Evolutionary conservation across 2,329 filamentous ascomycete genomes (phyloP), one percentile per base, ranked within the genome.

Genomic region (Microdochium bolleyi): DNA sequence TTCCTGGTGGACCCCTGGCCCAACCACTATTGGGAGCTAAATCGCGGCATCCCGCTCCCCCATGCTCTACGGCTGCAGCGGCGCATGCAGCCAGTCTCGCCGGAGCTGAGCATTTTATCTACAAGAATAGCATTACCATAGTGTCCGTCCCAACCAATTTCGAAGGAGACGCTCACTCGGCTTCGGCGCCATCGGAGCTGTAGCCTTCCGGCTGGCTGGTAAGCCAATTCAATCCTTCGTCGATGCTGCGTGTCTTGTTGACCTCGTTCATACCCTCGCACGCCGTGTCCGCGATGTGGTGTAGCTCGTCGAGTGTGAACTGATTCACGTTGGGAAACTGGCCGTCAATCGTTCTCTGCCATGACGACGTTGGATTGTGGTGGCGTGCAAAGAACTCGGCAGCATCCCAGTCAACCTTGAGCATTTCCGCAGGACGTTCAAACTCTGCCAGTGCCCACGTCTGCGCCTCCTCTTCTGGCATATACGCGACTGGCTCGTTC

Each of bases 191-290:
- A 11, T 46, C 41, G 3, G 41, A 46, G 41, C 19, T 24, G 19
- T 46, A 21, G 41, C 19, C 41, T 13, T 46, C 41, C 5, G 41
- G 13, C 19, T 46, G 41, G 16, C 41, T 19, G 3, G 41, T 22
- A 7, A 46, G 19, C 41, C 41, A 46, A 19, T 19, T 19, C 16
- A 22, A 19, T 19, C 41, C 41, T 46, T 46, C 41, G 19, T 56
- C 51, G 46, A 55, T 52, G 16, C 49, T 49, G n/a, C 52, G 51
- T 54, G 52, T 46, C 21, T 58, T 51, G 50, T 80, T 68, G 30
- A 73, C 65, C 61, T 72, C 67, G 34, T 67, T 70, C 70, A 75
- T 72, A 25, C 71, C 73, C 51, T 68, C 65, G 54, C 68, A 72
- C 3, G 72, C 71, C 51, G 64, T 72, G 54, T 76, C 68, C 13